Base-by-base conservation (phyloP, 257 asterid species). In the Primulina tabacum region DNA sequence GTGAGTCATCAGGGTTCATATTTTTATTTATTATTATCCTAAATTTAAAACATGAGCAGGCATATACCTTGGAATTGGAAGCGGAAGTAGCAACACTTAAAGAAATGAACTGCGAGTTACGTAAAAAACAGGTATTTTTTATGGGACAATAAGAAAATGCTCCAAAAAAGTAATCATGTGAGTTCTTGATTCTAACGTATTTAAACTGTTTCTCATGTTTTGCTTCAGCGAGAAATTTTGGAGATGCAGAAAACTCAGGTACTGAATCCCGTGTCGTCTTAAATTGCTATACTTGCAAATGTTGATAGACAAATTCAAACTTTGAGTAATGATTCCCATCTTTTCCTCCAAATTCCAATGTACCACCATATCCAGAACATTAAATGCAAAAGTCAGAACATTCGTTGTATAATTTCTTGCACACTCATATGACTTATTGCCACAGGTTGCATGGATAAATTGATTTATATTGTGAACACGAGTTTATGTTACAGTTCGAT, bases 191-290 rank as follows among this genome's bases (percentile, higher is more conserved):
- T 11, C n/a, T 70, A 64, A 65, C 55, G 6, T 67, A 29, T 59
- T 7, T 28, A 24, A 65, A 28, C 43, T 53, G 62, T 14, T 72
- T 50, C 20, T 32, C 33, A 2, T 57, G 32, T 43, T 52, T 50
- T 43, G 62, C 11, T 70, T 79, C 86, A 82, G 86, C 74, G 72
- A 50, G 81, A 82, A 47, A 26, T 73, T 38, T 6, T 72, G 74
- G 83, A 82, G 74, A 82, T 78, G 86, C 81, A 75, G 73, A 82
- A 82, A 70, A 76, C 70, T 35, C 79, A 73, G 86, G 86, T 82
- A 70, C 17, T 33, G 56, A 11, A 21, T 24, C 18, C 30, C 30
- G 32, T 33, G 50, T 52, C 53, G 30, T 12, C 65, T 11, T 12
- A 52, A 30, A 11, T 24, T 28, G 20, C 57, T 60, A 43, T 28